Conservation (phyloP, 306 rosid species). For the Psophocarpus tetragonolobus region DNA sequence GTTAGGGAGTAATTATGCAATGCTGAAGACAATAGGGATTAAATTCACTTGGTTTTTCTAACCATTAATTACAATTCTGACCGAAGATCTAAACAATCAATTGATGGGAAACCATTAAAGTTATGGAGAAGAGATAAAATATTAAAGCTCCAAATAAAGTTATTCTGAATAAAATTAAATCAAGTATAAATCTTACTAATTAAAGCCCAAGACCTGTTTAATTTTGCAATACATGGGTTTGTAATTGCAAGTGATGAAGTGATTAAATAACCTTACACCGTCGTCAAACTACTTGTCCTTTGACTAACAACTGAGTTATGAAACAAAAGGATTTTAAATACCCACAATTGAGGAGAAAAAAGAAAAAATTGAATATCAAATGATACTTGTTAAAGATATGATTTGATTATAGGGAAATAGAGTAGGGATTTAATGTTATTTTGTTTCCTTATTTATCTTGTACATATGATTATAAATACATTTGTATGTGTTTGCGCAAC, state of each 20-base stretch:
- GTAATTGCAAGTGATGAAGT: background rate
- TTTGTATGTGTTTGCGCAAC: too few relatives aligned
- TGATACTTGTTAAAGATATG: too few relatives aligned
- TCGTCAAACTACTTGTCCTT: background rate
- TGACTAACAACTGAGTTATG: background rate
- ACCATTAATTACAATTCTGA: background rate
- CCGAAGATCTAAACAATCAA: background rate
- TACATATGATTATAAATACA: too few relatives aligned
- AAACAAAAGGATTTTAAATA: conserved; percentile 22
- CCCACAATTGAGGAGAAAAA: background rate
- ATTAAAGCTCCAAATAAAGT: background rate
- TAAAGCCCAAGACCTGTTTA: background rate
- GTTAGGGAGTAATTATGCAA: background rate
- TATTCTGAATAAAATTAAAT: background rate
- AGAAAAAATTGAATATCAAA: background rate
- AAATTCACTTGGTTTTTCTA: background rate
- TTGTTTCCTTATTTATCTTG: too few relatives aligned
- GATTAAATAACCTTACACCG: background rate
- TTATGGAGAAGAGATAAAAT: background rate
- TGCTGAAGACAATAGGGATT: background rate
- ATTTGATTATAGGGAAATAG: too few relatives aligned
- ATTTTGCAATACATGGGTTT: background rate
- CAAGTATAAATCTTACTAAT: background rate
- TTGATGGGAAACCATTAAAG: background rate
- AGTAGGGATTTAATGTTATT: too few relatives aligned